Percentiles rank a stretch among this genome's conserved stretches.
phyloP scores from a whole-genome alignment of 164 flowering plant species.

The Warburgia ugandensis region DNA sequence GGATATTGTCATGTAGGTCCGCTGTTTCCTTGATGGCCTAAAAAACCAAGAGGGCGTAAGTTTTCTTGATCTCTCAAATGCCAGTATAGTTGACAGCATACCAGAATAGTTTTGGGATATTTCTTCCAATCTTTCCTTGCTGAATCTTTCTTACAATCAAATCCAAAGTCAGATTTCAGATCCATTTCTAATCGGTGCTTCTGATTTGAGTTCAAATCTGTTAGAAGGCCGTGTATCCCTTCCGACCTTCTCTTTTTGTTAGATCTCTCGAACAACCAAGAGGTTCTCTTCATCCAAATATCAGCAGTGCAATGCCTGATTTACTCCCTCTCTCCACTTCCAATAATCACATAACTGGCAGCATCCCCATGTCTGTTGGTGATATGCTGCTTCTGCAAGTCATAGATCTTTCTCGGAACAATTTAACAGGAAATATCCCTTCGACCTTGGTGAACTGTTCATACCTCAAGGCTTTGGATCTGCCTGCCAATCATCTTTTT shows the following conservation, averaged over 20 bases:
- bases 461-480: conserved; percentile 27
- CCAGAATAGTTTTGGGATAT: conserved; percentile 48
- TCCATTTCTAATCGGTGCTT: conserved; percentile 21
- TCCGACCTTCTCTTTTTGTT: conserved; percentile 18
- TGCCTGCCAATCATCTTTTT: conserved; percentile 26
- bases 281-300: conserved; percentile 30
- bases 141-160: conserved; percentile 36
- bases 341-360: conserved; percentile 27
- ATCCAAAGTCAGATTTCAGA: conserved; percentile 34
- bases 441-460: conserved; percentile 25
- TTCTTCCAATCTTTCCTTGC: conserved; percentile 23
- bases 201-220: conserved; percentile 39
- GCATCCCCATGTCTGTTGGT: conserved; percentile 36
- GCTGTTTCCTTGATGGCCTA: conserved; percentile 36
- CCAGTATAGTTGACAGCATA: conserved; percentile 36
- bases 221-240: conserved; percentile 39
- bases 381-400: conserved; percentile 18
- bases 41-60: conserved; percentile 20
- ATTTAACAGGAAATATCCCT: conserved; percentile 36
- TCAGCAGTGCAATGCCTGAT: conserved; percentile 17
- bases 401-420: conserved; percentile 37
- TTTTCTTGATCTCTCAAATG: conserved; percentile 34
- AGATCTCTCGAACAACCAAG: conserved; percentile 33
- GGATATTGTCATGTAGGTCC: conserved; percentile 34
- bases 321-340: conserved; percentile 35